Evolutionary conservation across 176 grass and related monocot species (phyloP), one percentile per base, ranked within the genome.

Genomic region (Raddia distichophylla): DNA sequence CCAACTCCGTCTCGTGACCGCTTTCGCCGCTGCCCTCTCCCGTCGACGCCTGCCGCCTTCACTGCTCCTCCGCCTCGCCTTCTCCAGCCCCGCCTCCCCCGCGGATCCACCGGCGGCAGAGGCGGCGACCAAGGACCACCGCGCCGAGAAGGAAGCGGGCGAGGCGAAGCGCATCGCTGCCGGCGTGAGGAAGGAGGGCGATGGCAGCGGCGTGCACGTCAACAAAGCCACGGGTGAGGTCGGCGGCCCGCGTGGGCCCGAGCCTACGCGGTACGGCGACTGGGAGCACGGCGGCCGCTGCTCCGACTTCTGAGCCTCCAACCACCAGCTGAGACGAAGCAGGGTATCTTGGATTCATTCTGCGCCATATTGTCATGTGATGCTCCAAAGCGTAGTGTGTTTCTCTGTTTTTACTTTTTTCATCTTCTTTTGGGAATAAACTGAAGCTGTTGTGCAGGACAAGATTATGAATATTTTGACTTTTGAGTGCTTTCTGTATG

Each of bases 241-340:
- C 49, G 95, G 88, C 76, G 90, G 92, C 20, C 95, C 90, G 22
- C 89, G 35, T 6, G 95, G 95, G 80, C 90, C 90, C 5, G 95
- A 98, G 70, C 92, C 95, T 8, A 94, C 95, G 45, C 78, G 90
- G 18, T 94, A 94, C 78, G 95, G 90, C 72, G 95, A 98, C 74
- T 98, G 95, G 95, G 90, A 93, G 74, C 77, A 83, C 67, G 83
- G 86, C 69, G 88, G 95, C 60, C 92, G 92, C 35, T 98, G 95
- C 86, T 98, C 92, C 27, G 95, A 98, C 50, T 98, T 98, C 86
- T 94, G 84, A 94, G 27, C 70, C 27, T 22, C 15, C 17, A 32
- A 33, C 33, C 5, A 47, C 69, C 27, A 34, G 5, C 27, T n/a
- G 54, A 3, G 19, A 0, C 20, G 7, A 11, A 8, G 37, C 37